Conservation (phyloP, 352 stramenopile genomes). For the Phytopythium sindhum region DNA sequence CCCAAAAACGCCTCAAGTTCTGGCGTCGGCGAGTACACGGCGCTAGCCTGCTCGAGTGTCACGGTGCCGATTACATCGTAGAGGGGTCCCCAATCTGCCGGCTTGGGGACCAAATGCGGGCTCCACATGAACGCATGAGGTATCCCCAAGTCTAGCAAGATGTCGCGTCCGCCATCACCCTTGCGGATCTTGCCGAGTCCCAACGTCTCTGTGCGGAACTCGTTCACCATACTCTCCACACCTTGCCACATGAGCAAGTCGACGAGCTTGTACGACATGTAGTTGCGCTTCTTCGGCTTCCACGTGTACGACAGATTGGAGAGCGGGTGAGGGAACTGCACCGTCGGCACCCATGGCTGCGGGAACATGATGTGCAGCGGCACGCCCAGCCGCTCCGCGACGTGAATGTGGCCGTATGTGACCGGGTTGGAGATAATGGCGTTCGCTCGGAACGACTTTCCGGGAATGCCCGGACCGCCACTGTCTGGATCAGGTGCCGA, state of each 20-base stretch:
- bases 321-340: conserved; percentile 89
- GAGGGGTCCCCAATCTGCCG: conserved; percentile 84
- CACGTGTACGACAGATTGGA: conserved; percentile 78
- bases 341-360: conserved; percentile 87
- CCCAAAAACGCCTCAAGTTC: conserved; percentile 71
- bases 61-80: conserved; percentile 90
- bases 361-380: conserved; percentile 95
- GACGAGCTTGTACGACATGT: conserved; percentile 86
- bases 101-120: conserved; percentile 82
- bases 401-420: conserved; percentile 91
- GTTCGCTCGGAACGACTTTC: conserved; percentile 77
- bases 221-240: conserved; percentile 75
- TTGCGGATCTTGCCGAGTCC: conserved; percentile 63
- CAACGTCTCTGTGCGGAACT: conserved; percentile 60
- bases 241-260: conserved; percentile 79
- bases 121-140: conserved; percentile 91
- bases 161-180: conserved; percentile 47
- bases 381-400: conserved; percentile 89
- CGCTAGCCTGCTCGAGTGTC: conserved; percentile 30
- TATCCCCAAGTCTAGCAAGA: conserved; percentile 67
- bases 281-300: conserved; percentile 61
- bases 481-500: conserved; percentile 75
- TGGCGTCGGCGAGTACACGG: conserved; percentile 43
- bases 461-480: conserved; percentile 31
- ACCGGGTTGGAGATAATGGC: conserved; percentile 95